phyloP scores from a whole-genome alignment of 2,329 filamentous ascomycete genomes.

The Talaromyces rugulosus region DNA sequence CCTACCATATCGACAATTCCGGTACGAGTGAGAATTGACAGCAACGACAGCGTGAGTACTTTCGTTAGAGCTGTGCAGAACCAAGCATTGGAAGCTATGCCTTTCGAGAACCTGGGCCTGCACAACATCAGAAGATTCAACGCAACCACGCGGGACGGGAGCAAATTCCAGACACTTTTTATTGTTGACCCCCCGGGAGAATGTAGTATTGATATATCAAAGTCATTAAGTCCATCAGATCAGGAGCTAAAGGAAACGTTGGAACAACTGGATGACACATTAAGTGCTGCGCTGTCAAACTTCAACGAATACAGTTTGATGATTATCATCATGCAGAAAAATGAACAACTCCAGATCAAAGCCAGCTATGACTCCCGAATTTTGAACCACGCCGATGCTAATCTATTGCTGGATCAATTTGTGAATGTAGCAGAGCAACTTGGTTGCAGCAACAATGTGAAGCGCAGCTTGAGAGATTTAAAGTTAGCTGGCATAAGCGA shows the following conservation, averaged over 20 bases:
- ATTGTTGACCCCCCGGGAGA: neutral
- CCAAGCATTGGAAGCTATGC: neutral
- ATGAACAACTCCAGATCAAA: neutral
- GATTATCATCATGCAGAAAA: neutral
- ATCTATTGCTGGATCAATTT: neutral
- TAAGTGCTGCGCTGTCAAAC: neutral
- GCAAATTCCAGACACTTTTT: conserved; percentile 2
- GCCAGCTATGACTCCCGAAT: neutral
- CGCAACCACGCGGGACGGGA: neutral
- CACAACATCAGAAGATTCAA: conserved; percentile 37
- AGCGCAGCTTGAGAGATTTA: neutral
- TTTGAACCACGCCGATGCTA: neutral
- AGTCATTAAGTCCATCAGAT: neutral
- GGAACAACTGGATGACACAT: neutral
- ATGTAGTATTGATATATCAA: no score
- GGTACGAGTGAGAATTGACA: neutral
- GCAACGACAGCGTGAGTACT: neutral
- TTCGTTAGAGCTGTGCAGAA: neutral
- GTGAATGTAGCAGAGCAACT: neutral
- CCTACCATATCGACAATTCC: conserved; percentile 1
- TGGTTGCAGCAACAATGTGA: neutral
- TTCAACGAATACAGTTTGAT: neutral
- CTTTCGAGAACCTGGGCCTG: conserved; percentile 31
- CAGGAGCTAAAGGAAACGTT: neutral
- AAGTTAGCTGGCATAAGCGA: neutral